Conservation (phyloP, 2,329 filamentous ascomycete species). For the Colletotrichum gigasporum region DNA sequence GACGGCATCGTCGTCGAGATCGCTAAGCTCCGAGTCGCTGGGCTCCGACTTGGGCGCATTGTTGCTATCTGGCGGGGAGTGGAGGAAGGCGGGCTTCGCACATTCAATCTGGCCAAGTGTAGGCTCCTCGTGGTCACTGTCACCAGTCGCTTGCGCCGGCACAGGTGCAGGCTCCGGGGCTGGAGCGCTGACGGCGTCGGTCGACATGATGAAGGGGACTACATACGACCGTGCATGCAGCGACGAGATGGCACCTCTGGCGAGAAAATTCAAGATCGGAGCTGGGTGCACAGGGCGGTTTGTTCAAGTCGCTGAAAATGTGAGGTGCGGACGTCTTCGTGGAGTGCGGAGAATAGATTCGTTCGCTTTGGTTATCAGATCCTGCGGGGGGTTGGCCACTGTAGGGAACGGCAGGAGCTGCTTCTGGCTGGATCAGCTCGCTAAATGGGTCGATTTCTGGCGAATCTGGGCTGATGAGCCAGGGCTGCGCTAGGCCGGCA, state of each 20-base stretch:
- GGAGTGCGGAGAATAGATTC: constrained; percentile 31
- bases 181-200: constrained; percentile 61
- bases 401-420: constrained; percentile 22
- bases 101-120: constrained; percentile 42
- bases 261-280: not conserved
- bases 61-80: constrained; percentile 73
- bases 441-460: constrained; percentile 37
- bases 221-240: constrained; percentile 50
- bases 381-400: constrained; percentile 32
- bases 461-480: constrained; percentile 37
- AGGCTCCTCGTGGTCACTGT: constrained; percentile 34
- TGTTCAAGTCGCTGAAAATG: constrained; percentile 28
- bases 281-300: constrained; percentile 6
- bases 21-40: constrained; percentile 73
- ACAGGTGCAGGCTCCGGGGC: constrained; percentile 48
- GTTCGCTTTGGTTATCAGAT: constrained; percentile 33
- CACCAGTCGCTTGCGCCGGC: constrained; percentile 34
- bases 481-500: constrained; percentile 28
- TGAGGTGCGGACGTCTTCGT: constrained; percentile 30
- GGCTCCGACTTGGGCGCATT: constrained; percentile 66
- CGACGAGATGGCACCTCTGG: constrained; percentile 1
- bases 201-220: constrained; percentile 61
- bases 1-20: constrained; percentile 66
- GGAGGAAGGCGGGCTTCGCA: constrained; percentile 59
- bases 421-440: constrained; percentile 21